phyloP scores from a whole-genome alignment of 768 basidiomycete genomes.

The Tricholoma hemisulphureum region DNA sequence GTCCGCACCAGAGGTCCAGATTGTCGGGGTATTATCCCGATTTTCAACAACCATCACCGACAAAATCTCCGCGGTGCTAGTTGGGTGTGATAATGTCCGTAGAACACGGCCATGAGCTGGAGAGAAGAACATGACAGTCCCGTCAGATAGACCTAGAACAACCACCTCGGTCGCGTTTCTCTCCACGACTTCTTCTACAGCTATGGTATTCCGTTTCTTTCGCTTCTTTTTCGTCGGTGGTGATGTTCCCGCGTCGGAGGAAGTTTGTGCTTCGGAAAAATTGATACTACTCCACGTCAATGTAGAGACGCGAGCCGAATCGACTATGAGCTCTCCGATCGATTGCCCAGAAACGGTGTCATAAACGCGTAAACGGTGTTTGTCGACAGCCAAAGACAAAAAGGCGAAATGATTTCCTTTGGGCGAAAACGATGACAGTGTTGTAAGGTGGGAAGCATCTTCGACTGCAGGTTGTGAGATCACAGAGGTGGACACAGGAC shows the following conservation, averaged over 20 bases:
- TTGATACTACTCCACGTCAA: constrained; percentile 50
- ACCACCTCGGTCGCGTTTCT: constrained; percentile 41
- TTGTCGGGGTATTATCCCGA: constrained; percentile 27
- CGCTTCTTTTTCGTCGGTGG: constrained; percentile 58
- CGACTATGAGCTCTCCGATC: constrained; percentile 56
- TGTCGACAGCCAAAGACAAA: constrained; percentile 66
- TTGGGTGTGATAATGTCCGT: constrained; percentile 53
- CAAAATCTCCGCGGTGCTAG: constrained; percentile 52
- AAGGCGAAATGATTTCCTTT: constrained; percentile 56
- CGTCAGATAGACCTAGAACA: constrained; percentile 60
- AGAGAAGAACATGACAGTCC: constrained; percentile 59
- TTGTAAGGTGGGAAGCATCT: constrained; percentile 40
- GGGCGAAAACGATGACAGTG: constrained; percentile 60
- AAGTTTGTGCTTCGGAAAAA: constrained; percentile 25
- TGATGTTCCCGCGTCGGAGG: constrained; percentile 27
- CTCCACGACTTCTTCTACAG: constrained; percentile 22
- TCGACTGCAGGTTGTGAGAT: constrained; percentile 57
- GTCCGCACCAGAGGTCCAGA: constrained; percentile 63
- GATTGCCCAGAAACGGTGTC: constrained; percentile 54
- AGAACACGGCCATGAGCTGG: constrained; percentile 56
- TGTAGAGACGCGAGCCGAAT: constrained; percentile 53
- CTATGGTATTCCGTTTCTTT: constrained; percentile 39
- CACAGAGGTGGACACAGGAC: constrained; percentile 52
- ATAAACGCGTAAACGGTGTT: constrained; percentile 67
- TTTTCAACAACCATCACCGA: constrained; percentile 40